Base-by-base conservation (phyloP, 768 basidiomycete genomes). In the Kwoniella dejecticola region DNA sequence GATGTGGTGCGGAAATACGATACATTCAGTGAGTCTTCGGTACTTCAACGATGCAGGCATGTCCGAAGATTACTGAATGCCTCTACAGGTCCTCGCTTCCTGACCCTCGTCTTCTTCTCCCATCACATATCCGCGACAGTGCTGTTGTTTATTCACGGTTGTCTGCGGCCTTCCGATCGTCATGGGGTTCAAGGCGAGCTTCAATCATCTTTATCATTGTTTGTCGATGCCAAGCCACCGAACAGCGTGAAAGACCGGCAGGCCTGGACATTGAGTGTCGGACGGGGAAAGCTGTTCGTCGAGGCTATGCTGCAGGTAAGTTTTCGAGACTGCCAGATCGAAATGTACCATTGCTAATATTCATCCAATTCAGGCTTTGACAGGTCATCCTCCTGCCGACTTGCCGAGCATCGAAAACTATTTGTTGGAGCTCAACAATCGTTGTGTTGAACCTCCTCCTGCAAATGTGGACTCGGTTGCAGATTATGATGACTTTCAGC, bases 101-200 rank as follows among this genome's bases (percentile, higher is more conserved):
- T 29, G 17, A 17, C 31, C 7, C 29, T 57, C 19, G 56, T 48
- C 13, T 57, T 57, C 45, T 57, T 47, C 21, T 46, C 56, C 26
- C 56, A 57, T 29, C 44, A 46, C 23, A 21, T 57, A 5, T 57
- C 56, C 11, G 56, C 56, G 27, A 26, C 56, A 0, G 30, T 48
- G 11, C 21, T 57, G 1, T 24, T 57, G 3, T 57, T 57, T 46
- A 48, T 57, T 4, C 56, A 57, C 17, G 56, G 45, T 12, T 57
- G 56, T 47, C 30, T 57, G 29, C 31, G 23, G 11, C 11, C 44
- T 10, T 19, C 24, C 24, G 56, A 26, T 23, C 42, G 56, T 17
- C 29, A 19, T 8, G 42, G 33, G 10, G 48, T 57, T 3, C 26
- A 33, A 21, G 2, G 21, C 6, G 56, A 48, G 38, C 30, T 57